Conservation (phyloP, 2,329 filamentous ascomycete species). For the Bipolaris victoriae region DNA sequence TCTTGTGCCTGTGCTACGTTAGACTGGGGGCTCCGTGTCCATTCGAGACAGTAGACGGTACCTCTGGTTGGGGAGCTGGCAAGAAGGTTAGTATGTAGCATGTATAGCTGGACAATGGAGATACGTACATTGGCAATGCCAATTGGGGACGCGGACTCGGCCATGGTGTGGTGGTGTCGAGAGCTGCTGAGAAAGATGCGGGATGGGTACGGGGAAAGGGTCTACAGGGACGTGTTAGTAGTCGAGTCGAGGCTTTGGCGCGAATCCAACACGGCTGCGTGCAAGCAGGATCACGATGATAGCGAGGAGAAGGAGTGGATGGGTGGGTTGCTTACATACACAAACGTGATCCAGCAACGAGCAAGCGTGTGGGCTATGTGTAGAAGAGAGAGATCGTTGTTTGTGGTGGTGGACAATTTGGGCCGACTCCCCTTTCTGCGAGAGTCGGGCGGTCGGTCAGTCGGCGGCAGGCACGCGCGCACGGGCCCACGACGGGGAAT, state of each 20-base stretch:
- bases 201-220: conserved; percentile 21
- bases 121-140: conserved; percentile 74
- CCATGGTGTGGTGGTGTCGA: conserved; percentile 55
- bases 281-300: background rate
- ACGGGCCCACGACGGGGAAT: conserved; percentile 24
- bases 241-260: background rate
- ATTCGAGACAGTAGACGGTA: conserved; percentile 45
- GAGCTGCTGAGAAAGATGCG: conserved; percentile 22
- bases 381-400: conserved; percentile 25
- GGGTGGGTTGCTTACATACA: conserved; percentile 3
- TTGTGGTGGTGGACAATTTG: conserved; percentile 40
- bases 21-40: conserved; percentile 32
- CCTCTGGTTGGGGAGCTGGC: conserved; percentile 72
- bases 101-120: background rate
- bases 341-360: conserved; percentile 5
- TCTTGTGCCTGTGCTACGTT: conserved; percentile 66
- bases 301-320: too few species aligned
- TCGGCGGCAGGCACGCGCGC: conserved; percentile 44
- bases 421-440: conserved; percentile 46
- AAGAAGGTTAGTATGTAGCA: conserved; percentile 42
- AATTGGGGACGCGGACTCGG: conserved; percentile 70
- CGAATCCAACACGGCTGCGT: background rate
- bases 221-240: conserved; percentile 25
- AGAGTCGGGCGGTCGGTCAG: conserved; percentile 41
- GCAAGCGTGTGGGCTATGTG: conserved; percentile 14